Conservation (phyloP, 192 early-diverging fungal species). For the Ramicandelaber brevisporus region DNA sequence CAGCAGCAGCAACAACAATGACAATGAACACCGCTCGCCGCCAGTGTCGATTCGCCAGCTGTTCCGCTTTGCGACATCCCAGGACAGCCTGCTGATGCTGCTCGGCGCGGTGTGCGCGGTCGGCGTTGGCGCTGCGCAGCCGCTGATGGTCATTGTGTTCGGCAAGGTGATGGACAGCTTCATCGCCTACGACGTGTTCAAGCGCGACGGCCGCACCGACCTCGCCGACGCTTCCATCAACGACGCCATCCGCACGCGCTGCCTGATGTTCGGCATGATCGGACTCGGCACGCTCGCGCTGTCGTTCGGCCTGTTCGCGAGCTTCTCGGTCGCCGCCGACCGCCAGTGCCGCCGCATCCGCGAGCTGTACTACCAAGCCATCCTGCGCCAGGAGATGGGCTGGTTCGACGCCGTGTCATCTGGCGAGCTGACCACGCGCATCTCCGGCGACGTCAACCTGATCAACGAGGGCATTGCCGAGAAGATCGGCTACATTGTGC, state of each 20-base stretch:
- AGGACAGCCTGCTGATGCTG: slow-evolving; percentile 24
- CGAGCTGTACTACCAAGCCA: slow-evolving; percentile 42
- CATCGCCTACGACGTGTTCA: too few relatives aligned
- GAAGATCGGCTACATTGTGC: slow-evolving; percentile 58
- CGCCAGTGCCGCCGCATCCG: slow-evolving; percentile 53
- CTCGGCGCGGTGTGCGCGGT: slow-evolving; percentile 14
- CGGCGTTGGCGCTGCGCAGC: slow-evolving; percentile 12
- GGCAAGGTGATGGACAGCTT: slow-evolving; percentile 7
- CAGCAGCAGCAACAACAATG: too few relatives aligned
- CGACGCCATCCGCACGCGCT: slow-evolving; percentile 10
- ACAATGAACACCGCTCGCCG: slow-evolving; percentile 15
- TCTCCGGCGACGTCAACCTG: slow-evolving; percentile 55
- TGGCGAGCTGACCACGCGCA: slow-evolving; percentile 52
- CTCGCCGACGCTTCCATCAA: slow-evolving; percentile 6
- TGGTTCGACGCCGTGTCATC: slow-evolving; percentile 63
- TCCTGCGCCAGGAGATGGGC: slow-evolving; percentile 65
- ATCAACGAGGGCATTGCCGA: slow-evolving; percentile 48
- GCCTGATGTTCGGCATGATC: slow-evolving; percentile 12
- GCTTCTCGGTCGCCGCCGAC: slow-evolving; percentile 21
- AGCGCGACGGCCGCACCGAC: too few relatives aligned
- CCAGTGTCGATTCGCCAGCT: slow-evolving; percentile 26
- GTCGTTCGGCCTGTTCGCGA: slow-evolving; percentile 10
- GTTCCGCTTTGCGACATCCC: slow-evolving; percentile 36
- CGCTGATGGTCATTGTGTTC: slow-evolving; percentile 18
- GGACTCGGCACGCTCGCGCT: slow-evolving; percentile 12